phyloP scores from a whole-genome alignment of 1,284 basidiomycete species.

The Moesziomyces antarcticus region DNA sequence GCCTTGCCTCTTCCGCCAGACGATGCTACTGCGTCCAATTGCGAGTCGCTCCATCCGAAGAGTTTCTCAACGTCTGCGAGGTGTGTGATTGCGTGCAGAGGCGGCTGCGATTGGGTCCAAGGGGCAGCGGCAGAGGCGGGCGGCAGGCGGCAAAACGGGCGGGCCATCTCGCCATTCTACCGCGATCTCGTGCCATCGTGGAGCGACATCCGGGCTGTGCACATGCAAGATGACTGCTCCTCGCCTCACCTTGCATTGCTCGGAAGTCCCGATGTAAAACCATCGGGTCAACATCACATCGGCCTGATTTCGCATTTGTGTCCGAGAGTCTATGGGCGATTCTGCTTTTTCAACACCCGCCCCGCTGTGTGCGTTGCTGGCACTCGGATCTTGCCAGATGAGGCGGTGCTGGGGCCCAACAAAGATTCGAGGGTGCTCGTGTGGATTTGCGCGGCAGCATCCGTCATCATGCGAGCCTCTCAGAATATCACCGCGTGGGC shows the following conservation, averaged over 20 bases:
- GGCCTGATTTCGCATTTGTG: too few relatives aligned
- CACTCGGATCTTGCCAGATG: too few relatives aligned
- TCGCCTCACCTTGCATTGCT: background rate
- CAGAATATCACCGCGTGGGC: background rate
- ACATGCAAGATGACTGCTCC: background rate
- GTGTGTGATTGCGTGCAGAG: background rate
- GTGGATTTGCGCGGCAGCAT: background rate
- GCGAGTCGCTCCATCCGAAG: too few relatives aligned
- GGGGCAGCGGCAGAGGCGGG: background rate
- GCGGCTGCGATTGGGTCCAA: background rate
- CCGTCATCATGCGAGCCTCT: background rate
- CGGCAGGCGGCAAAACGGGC: background rate
- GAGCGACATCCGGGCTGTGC: too few relatives aligned
- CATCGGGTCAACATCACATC: too few relatives aligned
- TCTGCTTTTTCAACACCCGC: too few relatives aligned
- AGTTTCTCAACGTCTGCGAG: background rate
- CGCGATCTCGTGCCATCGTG: conserved; percentile 1
- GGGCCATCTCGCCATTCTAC: conserved; percentile 7
- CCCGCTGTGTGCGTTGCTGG: too few relatives aligned
- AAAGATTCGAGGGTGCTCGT: background rate
- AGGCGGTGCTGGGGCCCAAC: background rate
- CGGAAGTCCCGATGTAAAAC: too few relatives aligned
- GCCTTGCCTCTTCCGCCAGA: too few relatives aligned
- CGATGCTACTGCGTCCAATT: too few relatives aligned
- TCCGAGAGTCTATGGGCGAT: too few relatives aligned